These are phyloP conservation scores for Emmonsiellopsis sp. DNA, from an alignment of 2,329 filamentous ascomycete genomes.

Conservation along the genomic window DNA sequence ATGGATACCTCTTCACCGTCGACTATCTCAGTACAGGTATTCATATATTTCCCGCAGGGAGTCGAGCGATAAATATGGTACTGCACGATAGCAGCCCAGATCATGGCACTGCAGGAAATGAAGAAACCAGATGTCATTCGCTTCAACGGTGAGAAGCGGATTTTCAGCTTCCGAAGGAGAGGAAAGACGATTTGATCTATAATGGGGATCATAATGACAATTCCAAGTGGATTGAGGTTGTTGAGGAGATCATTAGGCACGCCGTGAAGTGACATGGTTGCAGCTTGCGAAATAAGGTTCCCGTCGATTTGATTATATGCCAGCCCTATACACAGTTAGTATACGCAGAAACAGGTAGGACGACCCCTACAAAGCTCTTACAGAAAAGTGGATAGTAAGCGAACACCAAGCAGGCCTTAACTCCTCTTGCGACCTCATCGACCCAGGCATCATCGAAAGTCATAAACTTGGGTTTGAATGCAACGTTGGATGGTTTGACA, in stretches of 20 bases:
- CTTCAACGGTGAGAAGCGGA: conserved; percentile 51
- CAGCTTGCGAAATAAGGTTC: conserved; percentile 37
- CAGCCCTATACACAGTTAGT: conserved; percentile 21
- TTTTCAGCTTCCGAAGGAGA: conserved; percentile 40
- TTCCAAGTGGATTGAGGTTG: conserved; percentile 51
- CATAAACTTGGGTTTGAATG: conserved; percentile 61
- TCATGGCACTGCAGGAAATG: conserved; percentile 43
- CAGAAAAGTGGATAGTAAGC: conserved; percentile 44
- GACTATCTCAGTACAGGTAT: conserved; percentile 36
- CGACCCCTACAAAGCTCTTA: conserved; percentile 41
- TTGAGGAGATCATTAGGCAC: conserved; percentile 53
- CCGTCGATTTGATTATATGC: conserved; percentile 40
- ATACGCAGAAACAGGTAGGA: conserved; percentile 20
- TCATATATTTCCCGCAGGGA: conserved; percentile 50
- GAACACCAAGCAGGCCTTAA: conserved; percentile 62
- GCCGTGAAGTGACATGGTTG: conserved; percentile 46
- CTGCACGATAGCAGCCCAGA: conserved; percentile 50
- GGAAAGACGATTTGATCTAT: conserved; percentile 47
- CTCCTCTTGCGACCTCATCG: conserved; percentile 62
- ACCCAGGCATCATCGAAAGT: conserved; percentile 77
- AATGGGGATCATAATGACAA: conserved; percentile 50
- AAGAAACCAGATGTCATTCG: conserved; percentile 49
- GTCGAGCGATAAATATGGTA: conserved; percentile 51
- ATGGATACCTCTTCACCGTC: not conserved
- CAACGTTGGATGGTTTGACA: conserved; percentile 57